Evolutionary conservation across 208 protist genomes (phyloP), one percentile per base, ranked within the genome.

Genomic region (Herpetomonas tarakana): DNA sequence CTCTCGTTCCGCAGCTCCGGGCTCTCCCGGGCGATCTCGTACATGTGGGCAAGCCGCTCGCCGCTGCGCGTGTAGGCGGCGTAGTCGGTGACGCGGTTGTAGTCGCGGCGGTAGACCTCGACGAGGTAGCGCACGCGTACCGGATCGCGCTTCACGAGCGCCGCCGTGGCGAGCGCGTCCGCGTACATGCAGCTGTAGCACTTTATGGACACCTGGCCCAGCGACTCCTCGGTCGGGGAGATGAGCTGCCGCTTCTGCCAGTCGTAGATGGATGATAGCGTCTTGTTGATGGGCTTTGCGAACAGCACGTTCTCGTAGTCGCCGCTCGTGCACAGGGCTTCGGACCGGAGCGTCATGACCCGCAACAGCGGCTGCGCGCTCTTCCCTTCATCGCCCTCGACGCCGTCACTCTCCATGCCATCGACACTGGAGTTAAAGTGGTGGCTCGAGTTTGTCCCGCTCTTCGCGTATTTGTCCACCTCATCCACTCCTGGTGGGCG

Each of bases 81-180:
- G 58, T 81, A 79, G 59, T 88, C 70, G 21, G 74, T 83, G 39
- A 91, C 80, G 46, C 68, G 69, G 70, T 88, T 66, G 52, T 58
- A 52, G 18, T 67, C 46, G 51, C 69, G 56, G 59, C 78, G 74
- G 58, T 70, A 81, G 24, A 58, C 22, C 45, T 85, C 78, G 24
- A 85, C 24, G 62, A 85, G 70, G 38, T 65, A 62, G 29, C 74
- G 73, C 18, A 76, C 74, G 30, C 60, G 70, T 24, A 65, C 63
- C 44, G 61, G 28, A 44, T 78, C 69, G 61, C 65, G 69, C 55
- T 78, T 85, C 14, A 76, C 49, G 24, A 85, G 46, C n/a, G 47
- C 28, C 11, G 74, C 78, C 30, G 78, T 85, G 1, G 78, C 78
- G 31, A 85, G 70, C 12, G 78, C 78, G 63, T 85, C 78, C 25